phyloP scores from a whole-genome alignment of 176 grass and related monocot species.

The Thinopyrum elongatum region DNA sequence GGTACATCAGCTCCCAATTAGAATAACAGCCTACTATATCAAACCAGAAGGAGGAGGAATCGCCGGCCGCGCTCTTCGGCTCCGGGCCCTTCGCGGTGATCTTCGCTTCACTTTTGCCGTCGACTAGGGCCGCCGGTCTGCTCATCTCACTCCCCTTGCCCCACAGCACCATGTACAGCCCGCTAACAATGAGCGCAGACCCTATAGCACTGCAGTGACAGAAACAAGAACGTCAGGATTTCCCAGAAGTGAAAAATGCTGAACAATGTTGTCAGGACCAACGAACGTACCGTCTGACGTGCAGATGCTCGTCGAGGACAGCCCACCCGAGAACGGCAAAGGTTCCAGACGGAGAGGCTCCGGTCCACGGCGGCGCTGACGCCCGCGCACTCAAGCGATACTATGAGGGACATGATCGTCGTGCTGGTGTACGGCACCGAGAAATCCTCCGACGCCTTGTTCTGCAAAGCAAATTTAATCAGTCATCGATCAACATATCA shows the following conservation, averaged over 20 bases:
- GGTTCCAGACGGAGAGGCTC: slow-evolving; percentile 47
- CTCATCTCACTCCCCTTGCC: slow-evolving; percentile 63
- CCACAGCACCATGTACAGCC: slow-evolving; percentile 84
- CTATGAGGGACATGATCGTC: slow-evolving; percentile 72
- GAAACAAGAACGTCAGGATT: neutral
- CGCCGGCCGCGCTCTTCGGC: neutral
- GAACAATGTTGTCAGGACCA: neutral
- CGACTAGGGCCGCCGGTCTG: neutral
- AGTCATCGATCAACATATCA: no score
- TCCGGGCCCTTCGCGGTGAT: neutral
- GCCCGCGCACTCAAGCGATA: slow-evolving; percentile 44
- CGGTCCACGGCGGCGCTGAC: slow-evolving; percentile 45
- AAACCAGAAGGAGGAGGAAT: neutral
- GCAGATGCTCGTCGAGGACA: slow-evolving; percentile 67
- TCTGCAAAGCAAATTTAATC: slow-evolving; percentile 15
- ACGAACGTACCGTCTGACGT: slow-evolving; percentile 51
- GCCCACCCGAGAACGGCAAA: slow-evolving; percentile 61
- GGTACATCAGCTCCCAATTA: slow-evolving; percentile 17
- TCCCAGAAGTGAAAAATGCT: neutral
- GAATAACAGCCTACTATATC: neutral
- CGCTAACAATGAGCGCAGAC: no score
- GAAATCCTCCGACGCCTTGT: slow-evolving; percentile 62
- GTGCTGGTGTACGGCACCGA: slow-evolving; percentile 78
- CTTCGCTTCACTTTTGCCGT: neutral
- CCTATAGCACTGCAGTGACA: slow-evolving; percentile 32